Percentiles rank a stretch among this genome's conserved stretches.
These are phyloP conservation scores for Somion occarium DNA, from an alignment of 1,284 basidiomycete genomes.

Conservation along the genomic window DNA sequence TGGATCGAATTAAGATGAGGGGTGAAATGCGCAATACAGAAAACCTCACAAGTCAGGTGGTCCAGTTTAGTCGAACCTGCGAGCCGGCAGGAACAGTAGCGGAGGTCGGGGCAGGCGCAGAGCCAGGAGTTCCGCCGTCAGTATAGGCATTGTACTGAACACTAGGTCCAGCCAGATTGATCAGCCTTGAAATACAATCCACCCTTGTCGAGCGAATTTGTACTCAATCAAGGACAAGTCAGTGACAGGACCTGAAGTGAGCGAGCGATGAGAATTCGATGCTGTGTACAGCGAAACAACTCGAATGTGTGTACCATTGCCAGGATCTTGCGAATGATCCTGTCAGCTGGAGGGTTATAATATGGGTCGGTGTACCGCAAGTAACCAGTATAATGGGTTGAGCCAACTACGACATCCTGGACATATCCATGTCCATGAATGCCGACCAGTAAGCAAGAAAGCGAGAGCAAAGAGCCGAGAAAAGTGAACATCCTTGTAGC, in stretches of 20 bases:
- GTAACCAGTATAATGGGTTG: conserved; percentile 30
- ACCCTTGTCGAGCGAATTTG: conserved; percentile 4
- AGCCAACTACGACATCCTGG: conserved; percentile 28
- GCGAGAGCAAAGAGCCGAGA: background rate
- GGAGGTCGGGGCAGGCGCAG: conserved; percentile 38
- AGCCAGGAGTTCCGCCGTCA: conserved; percentile 31
- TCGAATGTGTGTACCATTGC: conserved; percentile 35
- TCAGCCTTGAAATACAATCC: background rate
- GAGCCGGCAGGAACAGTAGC: conserved; percentile 42
- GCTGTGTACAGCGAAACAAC: too few species aligned
- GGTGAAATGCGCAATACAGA: background rate
- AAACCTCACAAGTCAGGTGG: conserved; percentile 35
- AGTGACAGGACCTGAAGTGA: conserved; percentile 17
- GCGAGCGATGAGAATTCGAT: too few species aligned
- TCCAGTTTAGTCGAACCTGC: conserved; percentile 41
- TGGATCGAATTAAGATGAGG: background rate
- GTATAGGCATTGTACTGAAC: conserved; percentile 41
- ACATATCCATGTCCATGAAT: conserved; percentile 31
- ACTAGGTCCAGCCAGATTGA: conserved; percentile 17
- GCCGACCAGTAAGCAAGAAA: background rate
- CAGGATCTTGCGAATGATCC: conserved; percentile 43
- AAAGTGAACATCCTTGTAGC: background rate
- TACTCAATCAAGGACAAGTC: conserved; percentile 29
- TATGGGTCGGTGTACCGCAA: conserved; percentile 35
- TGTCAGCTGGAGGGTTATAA: conserved; percentile 33